A percentile compares a stretch with the other conserved stretches of the same genome.
Evolutionary conservation across 202 grass and related monocot species (phyloP).

Genomic region (Cymbopogon flexuosus): DNA sequence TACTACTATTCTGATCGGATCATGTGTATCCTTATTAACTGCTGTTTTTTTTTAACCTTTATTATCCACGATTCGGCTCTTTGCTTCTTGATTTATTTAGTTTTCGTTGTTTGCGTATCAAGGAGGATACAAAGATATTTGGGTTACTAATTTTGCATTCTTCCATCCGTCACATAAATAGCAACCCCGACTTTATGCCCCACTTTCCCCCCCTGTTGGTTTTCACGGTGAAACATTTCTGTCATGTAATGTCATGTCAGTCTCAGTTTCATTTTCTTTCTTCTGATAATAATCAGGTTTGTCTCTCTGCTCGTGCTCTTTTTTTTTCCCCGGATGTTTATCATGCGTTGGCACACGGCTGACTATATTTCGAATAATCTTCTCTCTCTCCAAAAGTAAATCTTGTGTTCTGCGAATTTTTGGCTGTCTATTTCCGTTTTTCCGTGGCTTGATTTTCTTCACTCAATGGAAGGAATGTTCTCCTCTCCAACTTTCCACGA

Average conservation of each 20-base stretch:
- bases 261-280: neutral
- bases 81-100: constrained; percentile 15
- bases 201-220: neutral
- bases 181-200: neutral
- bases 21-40: neutral
- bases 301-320: neutral
- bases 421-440: constrained; percentile 13
- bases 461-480: neutral
- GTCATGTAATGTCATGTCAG: constrained; percentile 36
- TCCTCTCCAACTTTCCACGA: neutral
- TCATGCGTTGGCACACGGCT: neutral
- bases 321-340: neutral
- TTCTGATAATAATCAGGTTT: neutral
- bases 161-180: neutral
- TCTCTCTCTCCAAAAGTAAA: neutral
- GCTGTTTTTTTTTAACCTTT: neutral
- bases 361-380: neutral
- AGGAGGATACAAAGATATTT: neutral
- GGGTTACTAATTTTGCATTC: constrained; percentile 12
- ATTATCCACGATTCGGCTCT: neutral
- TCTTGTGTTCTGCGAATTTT: neutral
- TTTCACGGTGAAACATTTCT: neutral
- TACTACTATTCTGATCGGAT: neutral
- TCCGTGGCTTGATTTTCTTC: neutral
- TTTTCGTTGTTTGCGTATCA: neutral